These are phyloP conservation scores for Breviolum minutum DNA, from an alignment of 73 alveolate species.

Conservation along the genomic window DNA sequence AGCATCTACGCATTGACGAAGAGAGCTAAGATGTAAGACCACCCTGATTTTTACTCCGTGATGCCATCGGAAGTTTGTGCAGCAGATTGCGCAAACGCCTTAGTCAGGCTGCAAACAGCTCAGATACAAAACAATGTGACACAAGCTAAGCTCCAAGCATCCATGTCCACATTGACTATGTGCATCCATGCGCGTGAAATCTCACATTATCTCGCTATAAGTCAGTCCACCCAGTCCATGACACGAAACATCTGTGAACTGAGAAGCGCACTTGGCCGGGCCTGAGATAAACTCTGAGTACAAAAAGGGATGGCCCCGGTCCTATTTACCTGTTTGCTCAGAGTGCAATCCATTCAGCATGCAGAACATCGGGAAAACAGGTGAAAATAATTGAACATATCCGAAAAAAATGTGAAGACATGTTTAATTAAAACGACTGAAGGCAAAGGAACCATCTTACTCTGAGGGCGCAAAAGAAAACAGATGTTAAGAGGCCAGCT, in stretches of 20 bases:
- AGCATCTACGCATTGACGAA: no score
- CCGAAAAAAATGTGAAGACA: background rate
- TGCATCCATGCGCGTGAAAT: background rate
- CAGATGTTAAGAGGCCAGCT: background rate
- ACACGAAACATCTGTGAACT: background rate
- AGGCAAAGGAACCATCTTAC: background rate
- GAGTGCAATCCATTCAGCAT: background rate
- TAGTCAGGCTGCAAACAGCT: background rate
- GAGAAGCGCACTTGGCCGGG: background rate
- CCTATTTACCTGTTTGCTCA: background rate
- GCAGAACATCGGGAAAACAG: background rate
- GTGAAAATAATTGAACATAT: background rate
- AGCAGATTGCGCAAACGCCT: background rate
- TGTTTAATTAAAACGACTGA: background rate
- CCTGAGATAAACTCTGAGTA: background rate
- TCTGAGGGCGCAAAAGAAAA: background rate
- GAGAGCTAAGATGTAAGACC: no score
- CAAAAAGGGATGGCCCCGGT: background rate
- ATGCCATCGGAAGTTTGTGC: background rate
- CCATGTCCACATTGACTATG: background rate
- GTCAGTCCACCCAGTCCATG: no score
- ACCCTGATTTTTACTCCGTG: background rate
- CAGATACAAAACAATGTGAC: background rate
- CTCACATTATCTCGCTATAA: background rate
- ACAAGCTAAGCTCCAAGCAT: background rate